Percentiles rank a stretch among this genome's conserved stretches.
Conservation (phyloP, 2,329 filamentous ascomycete species). For the Aureobasidium sp. region DNA sequence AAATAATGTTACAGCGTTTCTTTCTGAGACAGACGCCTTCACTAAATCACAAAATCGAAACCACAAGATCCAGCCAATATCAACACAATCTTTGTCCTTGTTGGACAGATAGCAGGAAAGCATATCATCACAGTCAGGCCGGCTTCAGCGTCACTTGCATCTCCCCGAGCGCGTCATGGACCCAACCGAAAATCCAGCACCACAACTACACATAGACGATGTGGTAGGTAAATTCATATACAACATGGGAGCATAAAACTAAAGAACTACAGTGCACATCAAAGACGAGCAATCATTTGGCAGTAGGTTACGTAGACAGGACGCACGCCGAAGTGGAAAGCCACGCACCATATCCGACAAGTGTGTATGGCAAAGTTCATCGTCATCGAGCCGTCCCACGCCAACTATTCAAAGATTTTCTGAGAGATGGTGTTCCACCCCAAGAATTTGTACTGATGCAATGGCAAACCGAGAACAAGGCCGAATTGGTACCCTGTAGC, state of each 20-base stretch:
- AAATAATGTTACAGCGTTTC: too few relatives aligned
- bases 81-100: too few relatives aligned
- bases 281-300: constrained; percentile 30
- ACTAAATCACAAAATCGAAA: too few relatives aligned
- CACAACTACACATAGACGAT: constrained; percentile 29
- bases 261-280: too few relatives aligned
- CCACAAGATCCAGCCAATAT: too few relatives aligned
- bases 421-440: constrained; percentile 42
- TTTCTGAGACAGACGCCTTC: too few relatives aligned
- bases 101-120: too few relatives aligned
- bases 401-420: constrained; percentile 33
- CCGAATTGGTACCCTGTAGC: constrained; percentile 25
- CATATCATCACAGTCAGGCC: too few relatives aligned
- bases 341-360: constrained; percentile 38
- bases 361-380: constrained; percentile 33
- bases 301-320: constrained; percentile 41
- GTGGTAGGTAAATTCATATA: too few relatives aligned
- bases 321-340: constrained; percentile 39
- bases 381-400: constrained; percentile 29
- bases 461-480: constrained; percentile 36
- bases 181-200: background rate
- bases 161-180: background rate
- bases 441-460: constrained; percentile 46
- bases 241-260: too few relatives aligned
- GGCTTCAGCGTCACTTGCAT: too few relatives aligned